These are phyloP conservation scores for Rhodotorula glutinis DNA, from an alignment of 1,284 basidiomycete genomes.

Conservation along the genomic window DNA sequence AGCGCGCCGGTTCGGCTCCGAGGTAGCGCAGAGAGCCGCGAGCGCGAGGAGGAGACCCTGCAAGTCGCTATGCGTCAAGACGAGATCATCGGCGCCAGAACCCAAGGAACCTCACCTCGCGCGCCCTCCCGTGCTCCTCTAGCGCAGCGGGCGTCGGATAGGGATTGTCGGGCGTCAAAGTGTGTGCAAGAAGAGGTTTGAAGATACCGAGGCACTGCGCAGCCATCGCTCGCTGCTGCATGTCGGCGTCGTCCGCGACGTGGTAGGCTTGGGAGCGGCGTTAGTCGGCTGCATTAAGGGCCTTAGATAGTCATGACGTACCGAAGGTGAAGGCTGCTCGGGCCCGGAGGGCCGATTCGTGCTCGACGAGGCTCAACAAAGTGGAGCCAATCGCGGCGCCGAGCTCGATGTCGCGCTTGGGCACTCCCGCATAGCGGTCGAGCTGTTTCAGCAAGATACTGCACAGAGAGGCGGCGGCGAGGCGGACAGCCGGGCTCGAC, in stretches of 20 bases:
- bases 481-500: slow-evolving; percentile 24
- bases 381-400: not conserved
- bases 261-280: slow-evolving; percentile 60
- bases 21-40: slow-evolving; percentile 65
- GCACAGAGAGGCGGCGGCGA: slow-evolving; percentile 31
- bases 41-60: slow-evolving; percentile 68
- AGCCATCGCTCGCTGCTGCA: slow-evolving; percentile 64
- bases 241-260: slow-evolving; percentile 63
- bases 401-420: not conserved
- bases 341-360: slow-evolving; percentile 27
- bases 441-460: slow-evolving; percentile 23
- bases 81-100: too few species aligned
- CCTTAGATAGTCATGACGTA: too few species aligned
- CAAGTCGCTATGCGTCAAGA: too few species aligned
- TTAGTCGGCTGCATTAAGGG: too few species aligned
- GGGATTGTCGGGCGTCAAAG: slow-evolving; percentile 18
- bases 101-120: slow-evolving; percentile 57
- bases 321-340: slow-evolving; percentile 32
- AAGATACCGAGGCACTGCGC: slow-evolving; percentile 52
- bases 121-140: slow-evolving; percentile 58
- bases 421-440: not conserved
- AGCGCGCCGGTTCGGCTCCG: slow-evolving; percentile 65
- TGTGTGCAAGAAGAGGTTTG: slow-evolving; percentile 18
- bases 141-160: slow-evolving; percentile 45
- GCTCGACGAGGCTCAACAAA: slow-evolving; percentile 31